Evolutionary conservation across 352 stramenopile genomes (phyloP).

Genomic region (Pythium rishiriense): DNA sequence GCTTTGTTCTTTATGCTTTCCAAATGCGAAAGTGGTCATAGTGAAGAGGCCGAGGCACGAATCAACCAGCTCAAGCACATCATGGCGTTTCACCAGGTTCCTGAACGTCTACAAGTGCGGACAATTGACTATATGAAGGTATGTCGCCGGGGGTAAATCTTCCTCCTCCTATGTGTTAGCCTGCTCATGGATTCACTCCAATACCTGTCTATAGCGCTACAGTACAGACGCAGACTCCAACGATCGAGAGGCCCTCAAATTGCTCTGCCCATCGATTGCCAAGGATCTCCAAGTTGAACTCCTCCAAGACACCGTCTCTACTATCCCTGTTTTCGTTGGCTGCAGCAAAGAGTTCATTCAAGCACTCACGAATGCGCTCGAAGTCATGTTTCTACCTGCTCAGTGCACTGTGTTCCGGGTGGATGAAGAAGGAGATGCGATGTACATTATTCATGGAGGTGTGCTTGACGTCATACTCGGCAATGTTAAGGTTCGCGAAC

Average conservation of each 20-base stretch:
- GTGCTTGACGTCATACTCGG: slow-evolving; percentile 42
- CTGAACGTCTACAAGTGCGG: slow-evolving; percentile 36
- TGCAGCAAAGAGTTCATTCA: slow-evolving; percentile 47
- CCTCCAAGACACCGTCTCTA: slow-evolving; percentile 37
- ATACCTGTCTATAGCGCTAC: slow-evolving; percentile 29
- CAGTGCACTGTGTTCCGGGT: slow-evolving; percentile 40
- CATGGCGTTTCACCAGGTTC: slow-evolving; percentile 49
- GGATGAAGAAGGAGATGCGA: slow-evolving; percentile 43
- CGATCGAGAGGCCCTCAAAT: slow-evolving; percentile 38
- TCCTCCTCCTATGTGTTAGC: too few species aligned
- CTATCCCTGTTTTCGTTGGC: slow-evolving; percentile 40
- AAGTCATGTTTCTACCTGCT: slow-evolving; percentile 44
- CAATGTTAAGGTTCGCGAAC: slow-evolving; percentile 35
- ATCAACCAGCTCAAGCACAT: slow-evolving; percentile 67
- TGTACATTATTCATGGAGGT: slow-evolving; percentile 52
- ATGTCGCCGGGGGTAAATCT: too few species aligned
- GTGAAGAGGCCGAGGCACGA: slow-evolving; percentile 40
- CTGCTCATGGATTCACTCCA: background rate
- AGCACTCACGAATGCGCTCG: slow-evolving; percentile 44
- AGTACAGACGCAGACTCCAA: slow-evolving; percentile 50
- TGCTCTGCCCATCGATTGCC: slow-evolving; percentile 51
- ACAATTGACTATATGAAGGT: slow-evolving; percentile 51
- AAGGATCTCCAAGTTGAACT: slow-evolving; percentile 56
- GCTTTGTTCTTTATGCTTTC: slow-evolving; percentile 69
- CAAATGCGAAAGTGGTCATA: slow-evolving; percentile 55